A percentile compares a stretch with the other conserved stretches of the same genome.
phyloP scores from a whole-genome alignment of 345 rosid genomes.

The Rhodomyrtus tomentosa region DNA sequence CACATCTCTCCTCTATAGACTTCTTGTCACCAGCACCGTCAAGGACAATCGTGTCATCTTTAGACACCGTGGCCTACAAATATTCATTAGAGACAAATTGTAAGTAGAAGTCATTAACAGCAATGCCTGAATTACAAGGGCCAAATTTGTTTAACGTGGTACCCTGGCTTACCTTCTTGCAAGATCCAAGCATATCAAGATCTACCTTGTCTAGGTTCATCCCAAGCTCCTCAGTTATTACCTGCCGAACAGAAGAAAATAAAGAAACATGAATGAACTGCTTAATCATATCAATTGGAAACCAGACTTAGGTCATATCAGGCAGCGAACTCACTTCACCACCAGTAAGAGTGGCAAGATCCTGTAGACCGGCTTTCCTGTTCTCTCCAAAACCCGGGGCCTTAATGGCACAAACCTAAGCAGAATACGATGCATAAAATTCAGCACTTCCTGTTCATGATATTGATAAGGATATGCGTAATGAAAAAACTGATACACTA shows the following conservation, averaged over 20 bases:
- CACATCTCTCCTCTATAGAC: constrained; percentile 78
- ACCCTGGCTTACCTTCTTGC: constrained; percentile 62
- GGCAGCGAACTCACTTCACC: constrained; percentile 47
- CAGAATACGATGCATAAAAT: background rate
- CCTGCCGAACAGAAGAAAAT: constrained; percentile 14
- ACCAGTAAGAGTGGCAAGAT: constrained; percentile 87
- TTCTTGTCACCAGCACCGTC: constrained; percentile 98
- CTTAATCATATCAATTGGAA: background rate
- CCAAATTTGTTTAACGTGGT: background rate
- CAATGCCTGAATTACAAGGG: background rate
- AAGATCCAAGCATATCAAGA: constrained; percentile 69
- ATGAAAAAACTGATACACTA: background rate
- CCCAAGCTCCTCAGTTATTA: constrained; percentile 91
- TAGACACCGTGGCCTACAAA: constrained; percentile 59
- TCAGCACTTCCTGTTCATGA: background rate
- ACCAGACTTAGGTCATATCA: background rate
- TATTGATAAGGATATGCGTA: background rate
- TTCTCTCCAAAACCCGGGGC: constrained; percentile 99
- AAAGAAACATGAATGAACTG: background rate
- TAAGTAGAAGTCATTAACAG: background rate
- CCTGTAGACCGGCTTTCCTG: constrained; percentile 73
- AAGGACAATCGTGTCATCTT: constrained; percentile 81
- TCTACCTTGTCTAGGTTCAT: constrained; percentile 89
- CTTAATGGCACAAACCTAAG: constrained; percentile 84
- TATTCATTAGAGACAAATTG: background rate